These are phyloP conservation scores for Aegilops speltoides DNA, from an alignment of 176 grass and related monocot genomes.

Conservation along the genomic window DNA sequence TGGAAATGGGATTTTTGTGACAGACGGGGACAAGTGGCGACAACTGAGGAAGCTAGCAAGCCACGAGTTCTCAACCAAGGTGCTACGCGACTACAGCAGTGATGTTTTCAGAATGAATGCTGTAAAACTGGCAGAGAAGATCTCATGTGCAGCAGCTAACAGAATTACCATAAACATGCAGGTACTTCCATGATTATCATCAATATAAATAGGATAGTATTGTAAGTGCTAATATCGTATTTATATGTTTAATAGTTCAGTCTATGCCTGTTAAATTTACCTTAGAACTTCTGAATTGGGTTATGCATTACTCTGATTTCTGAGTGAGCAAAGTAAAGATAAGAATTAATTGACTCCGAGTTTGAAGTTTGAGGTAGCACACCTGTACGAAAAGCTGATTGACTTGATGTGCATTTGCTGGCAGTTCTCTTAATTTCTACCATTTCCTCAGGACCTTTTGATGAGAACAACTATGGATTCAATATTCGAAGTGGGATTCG, in stretches of 20 bases:
- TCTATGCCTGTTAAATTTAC: background rate
- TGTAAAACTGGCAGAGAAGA: constrained; percentile 35
- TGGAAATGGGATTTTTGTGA: constrained; percentile 59
- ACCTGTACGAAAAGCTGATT: background rate
- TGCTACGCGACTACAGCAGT: constrained; percentile 54
- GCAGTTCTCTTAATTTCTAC: background rate
- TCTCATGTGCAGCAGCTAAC: constrained; percentile 21
- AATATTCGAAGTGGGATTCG: constrained; percentile 60
- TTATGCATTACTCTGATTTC: background rate
- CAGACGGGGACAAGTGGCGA: constrained; percentile 57
- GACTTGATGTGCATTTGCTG: background rate
- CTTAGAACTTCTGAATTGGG: background rate
- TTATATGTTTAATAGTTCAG: background rate
- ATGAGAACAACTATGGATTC: constrained; percentile 71
- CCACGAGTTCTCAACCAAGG: constrained; percentile 63
- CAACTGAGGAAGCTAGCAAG: constrained; percentile 70
- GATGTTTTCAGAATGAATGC: constrained; percentile 43
- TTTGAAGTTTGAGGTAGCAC: background rate
- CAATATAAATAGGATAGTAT: background rate
- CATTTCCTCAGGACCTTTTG: constrained; percentile 37
- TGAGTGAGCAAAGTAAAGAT: background rate
- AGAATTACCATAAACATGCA: constrained; percentile 34
- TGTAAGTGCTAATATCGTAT: background rate
- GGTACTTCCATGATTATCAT: background rate
- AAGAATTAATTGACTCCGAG: background rate